Base-by-base conservation (phyloP, 2,329 filamentous ascomycete species). In the Sarocladium brachiariae region DNA sequence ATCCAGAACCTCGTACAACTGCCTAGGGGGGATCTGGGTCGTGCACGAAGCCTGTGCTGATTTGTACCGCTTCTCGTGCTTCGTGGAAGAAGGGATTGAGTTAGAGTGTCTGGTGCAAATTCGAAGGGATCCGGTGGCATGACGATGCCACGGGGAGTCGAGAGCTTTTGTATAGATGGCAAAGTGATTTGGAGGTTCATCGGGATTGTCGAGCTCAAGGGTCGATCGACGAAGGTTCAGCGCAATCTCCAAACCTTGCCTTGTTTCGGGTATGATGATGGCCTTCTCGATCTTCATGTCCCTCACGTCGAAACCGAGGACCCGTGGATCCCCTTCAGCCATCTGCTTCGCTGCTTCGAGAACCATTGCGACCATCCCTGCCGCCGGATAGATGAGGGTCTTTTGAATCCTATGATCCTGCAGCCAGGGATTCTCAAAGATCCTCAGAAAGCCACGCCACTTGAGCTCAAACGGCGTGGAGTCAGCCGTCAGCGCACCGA, bases 201-300 rank as follows among this genome's bases (percentile, higher is more conserved):
- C 19, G 4, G 51, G 48, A 13, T 43, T 6, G 23, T 49, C 48
- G 4, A 39, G 9, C 30, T 51, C 43, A 3, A 51, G 18, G 13
- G 37, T 38, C 18, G 43, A 30, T 31, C 53, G 37, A 19, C 23
- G 46, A 10, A 51, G 14, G 14, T 31, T 41, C 23, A 51, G 61
- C 4, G 69, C 68, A 54, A 73, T 70, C 56, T 82, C 76, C 0
- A 81, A 61, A 1, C 77, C 76, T 50, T 73, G 69, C 4, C 61
- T 50, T 1, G 65, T 71, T 27, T 65, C 62, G 3, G 75, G 74
- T 8, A 81, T 65, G 4, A 80, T 64, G 65, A 81, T 71, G 2
- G 78, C 75, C 50, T 72, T 74, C 38, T 51, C 50, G 13, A 51
- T 46, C 27, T 23, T 33, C 39, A 51, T 46, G 7, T 33, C 23